Evolutionary conservation across 805 yeast genomes (phyloP).

Genomic region (Metschnikowia matae): DNA sequence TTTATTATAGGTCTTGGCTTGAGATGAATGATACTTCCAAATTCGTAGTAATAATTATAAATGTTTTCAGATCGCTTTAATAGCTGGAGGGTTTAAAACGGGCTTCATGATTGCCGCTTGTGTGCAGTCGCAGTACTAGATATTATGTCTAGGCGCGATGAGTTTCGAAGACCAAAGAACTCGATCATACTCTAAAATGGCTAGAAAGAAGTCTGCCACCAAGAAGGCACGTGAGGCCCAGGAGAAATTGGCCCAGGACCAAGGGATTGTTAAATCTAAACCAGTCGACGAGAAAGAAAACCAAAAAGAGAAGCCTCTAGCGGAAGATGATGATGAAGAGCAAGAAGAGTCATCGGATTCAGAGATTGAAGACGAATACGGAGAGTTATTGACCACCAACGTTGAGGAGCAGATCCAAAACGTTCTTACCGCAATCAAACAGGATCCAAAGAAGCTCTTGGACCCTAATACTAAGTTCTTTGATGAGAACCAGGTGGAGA

Average conservation of each 20-base stretch:
- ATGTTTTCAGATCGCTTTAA: no score
- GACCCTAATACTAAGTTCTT: conserved; percentile 73
- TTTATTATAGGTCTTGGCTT: no score
- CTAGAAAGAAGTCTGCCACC: conserved; percentile 84
- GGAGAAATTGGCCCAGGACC: conserved; percentile 10
- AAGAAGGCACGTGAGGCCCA: conserved; percentile 60
- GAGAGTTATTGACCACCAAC: conserved; percentile 80
- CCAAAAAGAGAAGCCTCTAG: conserved; percentile 23
- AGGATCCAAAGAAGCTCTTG: conserved; percentile 60
- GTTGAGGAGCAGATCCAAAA: conserved; percentile 75
- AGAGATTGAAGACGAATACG: conserved; percentile 89
- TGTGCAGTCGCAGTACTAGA: background rate
- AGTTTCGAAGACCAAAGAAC: conserved; percentile 5
- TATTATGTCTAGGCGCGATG: conserved; percentile 8
- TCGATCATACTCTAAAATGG: conserved; percentile 42
- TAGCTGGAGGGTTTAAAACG: no score
- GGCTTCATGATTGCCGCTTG: background rate
- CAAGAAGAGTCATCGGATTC: conserved; percentile 31
- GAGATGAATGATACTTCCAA: no score
- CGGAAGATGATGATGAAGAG: conserved; percentile 25
- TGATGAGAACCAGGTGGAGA: conserved; percentile 52
- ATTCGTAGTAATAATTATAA: no score
- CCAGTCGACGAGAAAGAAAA: conserved; percentile 5
- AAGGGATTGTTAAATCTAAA: background rate
- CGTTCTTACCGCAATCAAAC: conserved; percentile 66